Base-by-base conservation (phyloP, 2,329 filamentous ascomycete species). In the Penicillium sp. region DNA sequence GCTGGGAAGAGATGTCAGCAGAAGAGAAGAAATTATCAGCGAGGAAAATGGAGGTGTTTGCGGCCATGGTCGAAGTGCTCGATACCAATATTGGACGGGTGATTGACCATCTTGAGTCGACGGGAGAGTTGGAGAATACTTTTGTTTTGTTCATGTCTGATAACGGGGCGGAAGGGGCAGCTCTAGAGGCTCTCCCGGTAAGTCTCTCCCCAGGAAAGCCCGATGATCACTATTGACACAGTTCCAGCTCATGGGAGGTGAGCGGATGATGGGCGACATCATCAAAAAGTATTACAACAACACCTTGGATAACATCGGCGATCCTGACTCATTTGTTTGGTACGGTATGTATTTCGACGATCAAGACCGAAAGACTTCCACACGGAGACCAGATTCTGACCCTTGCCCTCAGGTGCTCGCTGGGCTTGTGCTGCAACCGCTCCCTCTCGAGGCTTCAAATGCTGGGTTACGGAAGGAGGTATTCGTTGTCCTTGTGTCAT, bases 131-230 rank as follows among this genome's bases (percentile, higher is more conserved):
- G 1, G 77, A 80, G 56, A 78, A 80, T 58, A 81, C 79, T 0
- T 77, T 79, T 52, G 71, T 81, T 14, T 72, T 75, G 59, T 80
- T 81, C 68, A 75, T 80, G 71, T 75, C 71, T 8, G 78, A 81
- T 57, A 80, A 81, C 53, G 78, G 78, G 7, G 78, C 78, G 8
- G 78, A 81, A 58, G 78, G 78, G 4, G 74, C 73, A 27, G 71
- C 72, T 4, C 75, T 77, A 46, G 77, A 79, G 59, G 74, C 77
- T 39, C 21, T 46, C n/a, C 45, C 45, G 21, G 32, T 46, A 24
- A 27, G 42, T 7, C 3, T 9, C 16, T 11, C 4, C 27, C 4
- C 8, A 31, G 31, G 14, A 16, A 32, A 3, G 10, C 2, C 16
- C 9, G 7, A 27, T 16, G 16, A 32, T 21, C 4, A 10, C 31